Evolutionary conservation across 129 eudicot genomes (phyloP).

Genomic region (Flaveria bidentis): DNA sequence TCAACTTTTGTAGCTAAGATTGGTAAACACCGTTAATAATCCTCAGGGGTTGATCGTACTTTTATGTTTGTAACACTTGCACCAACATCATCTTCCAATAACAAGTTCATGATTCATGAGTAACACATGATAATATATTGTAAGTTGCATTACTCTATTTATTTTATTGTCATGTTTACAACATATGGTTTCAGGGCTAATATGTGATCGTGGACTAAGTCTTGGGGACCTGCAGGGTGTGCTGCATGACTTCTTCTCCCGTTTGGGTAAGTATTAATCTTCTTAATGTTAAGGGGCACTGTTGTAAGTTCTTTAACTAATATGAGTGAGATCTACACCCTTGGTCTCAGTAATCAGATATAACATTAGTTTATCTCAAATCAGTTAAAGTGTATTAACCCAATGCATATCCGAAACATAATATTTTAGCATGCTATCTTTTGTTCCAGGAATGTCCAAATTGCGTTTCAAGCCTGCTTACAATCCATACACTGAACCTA

Average conservation of each 20-base stretch:
- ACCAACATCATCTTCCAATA: slow-evolving; percentile 2
- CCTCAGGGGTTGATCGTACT: neutral
- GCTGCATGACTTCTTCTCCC: slow-evolving; percentile 79
- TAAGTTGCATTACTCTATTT: neutral
- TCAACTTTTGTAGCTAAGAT: neutral
- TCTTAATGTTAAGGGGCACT: neutral
- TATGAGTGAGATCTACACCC: neutral
- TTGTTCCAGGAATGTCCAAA: slow-evolving; percentile 77
- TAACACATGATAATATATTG: neutral
- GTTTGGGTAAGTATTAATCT: slow-evolving; percentile 54
- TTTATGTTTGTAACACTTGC: neutral
- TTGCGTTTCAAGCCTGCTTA: slow-evolving; percentile 98
- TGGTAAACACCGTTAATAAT: neutral
- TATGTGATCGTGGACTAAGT: slow-evolving; percentile 85
- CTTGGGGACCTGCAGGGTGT: slow-evolving; percentile 96
- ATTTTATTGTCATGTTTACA: slow-evolving; percentile 1
- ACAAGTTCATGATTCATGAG: neutral
- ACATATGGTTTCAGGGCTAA: slow-evolving; percentile 59
- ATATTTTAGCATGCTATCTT: neutral
- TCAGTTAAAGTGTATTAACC: too few species aligned
- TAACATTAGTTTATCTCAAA: too few species aligned
- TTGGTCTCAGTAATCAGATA: neutral
- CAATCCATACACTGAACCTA: slow-evolving; percentile 98
- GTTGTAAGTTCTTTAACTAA: neutral
- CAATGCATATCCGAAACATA: neutral